Evolutionary conservation across 495 filamentous ascomycete species (phyloP).

Genomic region (Lophium mytilinum): DNA sequence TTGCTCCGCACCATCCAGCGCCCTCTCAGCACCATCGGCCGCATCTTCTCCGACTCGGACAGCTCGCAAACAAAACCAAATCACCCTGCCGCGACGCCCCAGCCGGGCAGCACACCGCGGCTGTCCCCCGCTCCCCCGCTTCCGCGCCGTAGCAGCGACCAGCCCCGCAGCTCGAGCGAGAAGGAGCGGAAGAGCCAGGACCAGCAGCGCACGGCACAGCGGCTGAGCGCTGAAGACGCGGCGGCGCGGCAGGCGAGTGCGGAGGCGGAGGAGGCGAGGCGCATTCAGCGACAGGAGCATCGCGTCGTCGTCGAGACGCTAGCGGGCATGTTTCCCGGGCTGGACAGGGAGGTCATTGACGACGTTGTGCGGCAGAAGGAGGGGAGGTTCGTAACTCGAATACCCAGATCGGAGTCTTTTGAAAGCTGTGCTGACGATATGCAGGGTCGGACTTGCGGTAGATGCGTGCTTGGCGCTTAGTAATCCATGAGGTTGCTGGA

Average conservation of each 20-base stretch:
- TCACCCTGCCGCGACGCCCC: conserved; percentile 44
- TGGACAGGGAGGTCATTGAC: conserved; percentile 85
- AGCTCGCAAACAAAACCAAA: neutral
- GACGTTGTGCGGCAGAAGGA: conserved; percentile 90
- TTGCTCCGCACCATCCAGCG: conserved; percentile 85
- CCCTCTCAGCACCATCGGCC: conserved; percentile 88
- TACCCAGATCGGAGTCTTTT: neutral
- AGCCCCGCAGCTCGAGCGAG: conserved; percentile 13
- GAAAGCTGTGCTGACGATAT: neutral
- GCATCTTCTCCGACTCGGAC: conserved; percentile 85
- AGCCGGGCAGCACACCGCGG: conserved; percentile 49
- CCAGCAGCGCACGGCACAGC: conserved; percentile 11
- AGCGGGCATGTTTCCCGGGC: conserved; percentile 84
- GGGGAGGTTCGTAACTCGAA: no score
- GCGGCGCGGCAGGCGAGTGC: conserved; percentile 91
- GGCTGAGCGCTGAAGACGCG: conserved; percentile 70
- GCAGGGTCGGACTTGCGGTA: conserved; percentile 78
- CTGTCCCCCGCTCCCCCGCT: conserved; percentile 47
- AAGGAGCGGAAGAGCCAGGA: conserved; percentile 12
- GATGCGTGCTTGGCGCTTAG: conserved; percentile 85
- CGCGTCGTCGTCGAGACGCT: conserved; percentile 84
- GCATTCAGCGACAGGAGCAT: conserved; percentile 80
- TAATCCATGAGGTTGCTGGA: no score
- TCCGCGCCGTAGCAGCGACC: conserved; percentile 36
- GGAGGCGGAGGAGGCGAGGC: conserved; percentile 79